Base-by-base conservation (phyloP, 768 basidiomycete species). In the Leccinum variicolor region DNA sequence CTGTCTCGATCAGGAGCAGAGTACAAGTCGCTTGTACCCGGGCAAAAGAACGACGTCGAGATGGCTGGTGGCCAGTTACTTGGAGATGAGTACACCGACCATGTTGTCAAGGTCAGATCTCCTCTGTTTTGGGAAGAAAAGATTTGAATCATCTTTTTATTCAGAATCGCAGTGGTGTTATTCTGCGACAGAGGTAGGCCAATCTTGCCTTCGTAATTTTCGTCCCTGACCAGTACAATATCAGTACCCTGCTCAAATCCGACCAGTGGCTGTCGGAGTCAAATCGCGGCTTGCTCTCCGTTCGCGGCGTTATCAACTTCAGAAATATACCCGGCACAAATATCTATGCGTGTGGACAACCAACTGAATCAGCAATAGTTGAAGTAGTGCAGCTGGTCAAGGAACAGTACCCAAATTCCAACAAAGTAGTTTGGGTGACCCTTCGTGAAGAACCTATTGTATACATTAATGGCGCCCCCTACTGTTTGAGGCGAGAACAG, bases 261-360 rank as follows among this genome's bases (percentile, higher is more conserved):
- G 94, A 98, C 70, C 89, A 90, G 70, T 98, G 94, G 94, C 74
- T 86, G 11, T 81, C 82, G 23, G 85, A 91, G 69, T 89, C 86
- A 45, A 77, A 84, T 56, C 80, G 78, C 49, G 84, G 89, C 43
- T 78, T 82, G 50, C 73, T 84, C 48, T 86, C 82, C 39, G 83
- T 98, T 50, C 87, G 92, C 3, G 97, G 97, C n/a, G 94, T 92
- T 2, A 90, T 92, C 73, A 97, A 97, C 66, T 98, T 97, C 79
- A 84, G 97, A 53, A 87, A 87, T 55, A 83, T 97, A 39, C 85
- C 87, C 0, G 80, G 79, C 6, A 89, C 88, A 21, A 85, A 86
- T 47, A 88, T 98, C 31, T 99, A 92, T 62, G 94, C 94, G 0
- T 84, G 97, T 28, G 94, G 94, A 1, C 97, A 98, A 70, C 97